Base-by-base conservation (phyloP, 2,329 filamentous ascomycete species). In the Trichoderma aggressivum region DNA sequence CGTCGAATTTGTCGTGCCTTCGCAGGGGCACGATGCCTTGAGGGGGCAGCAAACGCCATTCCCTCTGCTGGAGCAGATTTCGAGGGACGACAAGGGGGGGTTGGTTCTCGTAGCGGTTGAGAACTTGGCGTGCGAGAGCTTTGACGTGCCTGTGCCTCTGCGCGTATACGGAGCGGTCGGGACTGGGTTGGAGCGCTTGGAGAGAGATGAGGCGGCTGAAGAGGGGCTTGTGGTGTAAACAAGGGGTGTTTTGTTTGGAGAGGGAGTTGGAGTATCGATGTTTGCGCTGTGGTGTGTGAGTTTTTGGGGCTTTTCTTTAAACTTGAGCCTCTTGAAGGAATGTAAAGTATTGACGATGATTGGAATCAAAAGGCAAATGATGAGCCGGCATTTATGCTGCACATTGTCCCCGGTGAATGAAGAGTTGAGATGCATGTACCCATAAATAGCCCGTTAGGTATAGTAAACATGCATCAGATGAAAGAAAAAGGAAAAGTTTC, bases 1-100 rank as follows among this genome's bases (percentile, higher is more conserved):
- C 1, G 89, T 99, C 71, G 94, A 98, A 81, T 99, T 99, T 81
- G 94, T 97, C 30, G 95, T 95, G 7, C 91, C 92, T 7, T 88
- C 86, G 21, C 79, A 87, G 50, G 75, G 78, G 55, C 72, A 73
- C 12, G 77, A 77, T 24, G 72, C 71, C 12, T 68, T 71, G 34
- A 73, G 72, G n/a, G 73, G 74, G n/a, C 58, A 66, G 12, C 75
- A 73, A 36, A 72, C 70, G 21, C 72, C 75, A 16, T 81, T 79
- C 55, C 86, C 87, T 5, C 80, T 97, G n/a, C 81, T 97, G 53
- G 94, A 97, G 78, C 89, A 93, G 76, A 88, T 96, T 12, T 90
- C 90, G 7, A 87, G 88, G 64, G 94, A 97, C 78, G 93, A 97
- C 74, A 86, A 93, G 55, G 93, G 93, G 2, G 88, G 90, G 1